Evolutionary conservation across 2,329 filamentous ascomycete genomes (phyloP).

Genomic region (Kalmusia sp.): DNA sequence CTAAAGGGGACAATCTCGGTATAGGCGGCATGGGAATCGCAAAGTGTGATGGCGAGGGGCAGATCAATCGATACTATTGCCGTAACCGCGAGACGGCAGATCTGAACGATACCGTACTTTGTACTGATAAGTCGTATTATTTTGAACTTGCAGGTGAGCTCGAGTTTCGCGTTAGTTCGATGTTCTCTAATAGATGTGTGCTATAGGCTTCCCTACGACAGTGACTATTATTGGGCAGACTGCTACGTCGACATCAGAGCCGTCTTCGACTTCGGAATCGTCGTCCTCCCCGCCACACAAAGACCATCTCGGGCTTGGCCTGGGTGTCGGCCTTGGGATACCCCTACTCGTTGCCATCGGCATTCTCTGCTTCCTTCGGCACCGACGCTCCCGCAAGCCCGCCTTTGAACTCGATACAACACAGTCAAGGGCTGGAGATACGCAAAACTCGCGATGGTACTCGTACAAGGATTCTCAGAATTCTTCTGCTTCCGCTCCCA

Average conservation of each 20-base stretch:
- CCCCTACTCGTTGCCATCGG: not conserved
- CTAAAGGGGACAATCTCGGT: conserved; percentile 10
- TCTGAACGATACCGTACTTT: not conserved
- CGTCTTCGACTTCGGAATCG: not conserved
- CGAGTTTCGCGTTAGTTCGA: not conserved
- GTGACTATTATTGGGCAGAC: conserved; percentile 1
- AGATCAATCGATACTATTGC: conserved; percentile 6
- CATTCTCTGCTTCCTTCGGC: not conserved
- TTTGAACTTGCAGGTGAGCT: conserved; percentile 5
- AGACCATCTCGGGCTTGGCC: not conserved
- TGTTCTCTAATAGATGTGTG: not conserved
- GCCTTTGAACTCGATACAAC: too few species aligned
- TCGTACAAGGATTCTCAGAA: too few species aligned
- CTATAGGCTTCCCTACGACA: not conserved
- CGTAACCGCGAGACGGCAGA: not conserved
- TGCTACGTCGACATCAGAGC: not conserved
- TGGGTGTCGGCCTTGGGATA: conserved; percentile 4
- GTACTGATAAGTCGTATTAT: not conserved
- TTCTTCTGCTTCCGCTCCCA: too few species aligned
- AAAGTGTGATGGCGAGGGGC: conserved; percentile 7
- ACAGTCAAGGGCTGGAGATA: too few species aligned
- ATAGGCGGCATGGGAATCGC: conserved; percentile 9
- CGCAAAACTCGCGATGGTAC: too few species aligned
- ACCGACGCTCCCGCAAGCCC: too few species aligned
- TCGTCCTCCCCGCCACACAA: not conserved